phyloP scores from a whole-genome alignment of 2,329 filamentous ascomycete genomes.

The Penicillium sp. region DNA sequence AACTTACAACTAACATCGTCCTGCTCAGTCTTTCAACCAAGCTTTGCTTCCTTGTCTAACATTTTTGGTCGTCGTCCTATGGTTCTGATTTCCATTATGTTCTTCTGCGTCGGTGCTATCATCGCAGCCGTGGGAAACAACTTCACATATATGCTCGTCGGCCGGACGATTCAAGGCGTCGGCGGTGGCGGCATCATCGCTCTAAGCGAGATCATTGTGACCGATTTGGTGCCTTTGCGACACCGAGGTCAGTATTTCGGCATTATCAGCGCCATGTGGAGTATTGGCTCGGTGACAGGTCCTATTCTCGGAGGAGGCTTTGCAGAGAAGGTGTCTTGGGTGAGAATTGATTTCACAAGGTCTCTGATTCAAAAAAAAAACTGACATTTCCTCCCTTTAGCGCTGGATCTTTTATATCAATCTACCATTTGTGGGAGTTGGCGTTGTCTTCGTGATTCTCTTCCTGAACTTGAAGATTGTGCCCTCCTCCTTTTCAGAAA shows the following conservation, averaged over 20 bases:
- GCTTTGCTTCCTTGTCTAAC: conserved; percentile 43
- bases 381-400: conserved; percentile 5
- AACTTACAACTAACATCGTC: not conserved
- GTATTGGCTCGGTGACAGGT: conserved; percentile 35
- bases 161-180: conserved; percentile 41
- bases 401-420: conserved; percentile 37
- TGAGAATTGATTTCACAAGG: conserved; percentile 13
- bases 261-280: conserved; percentile 37
- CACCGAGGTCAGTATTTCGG: conserved; percentile 37
- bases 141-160: conserved; percentile 44
- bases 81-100: conserved; percentile 33
- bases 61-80: conserved; percentile 44
- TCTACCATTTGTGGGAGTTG: conserved; percentile 30
- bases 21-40: conserved; percentile 45
- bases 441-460: conserved; percentile 29
- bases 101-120: conserved; percentile 44
- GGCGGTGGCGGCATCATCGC: conserved; percentile 43
- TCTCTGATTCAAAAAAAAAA: too few relatives aligned
- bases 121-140: conserved; percentile 38
- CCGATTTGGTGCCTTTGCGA: conserved; percentile 41
- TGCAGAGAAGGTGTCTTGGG: conserved; percentile 35
- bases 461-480: conserved; percentile 50
- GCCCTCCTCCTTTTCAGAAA: conserved; percentile 43
- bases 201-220: conserved; percentile 40
- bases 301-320: conserved; percentile 41